phyloP scores from a whole-genome alignment of 2,329 filamentous ascomycete species.

The Emergomyces orientalis region DNA sequence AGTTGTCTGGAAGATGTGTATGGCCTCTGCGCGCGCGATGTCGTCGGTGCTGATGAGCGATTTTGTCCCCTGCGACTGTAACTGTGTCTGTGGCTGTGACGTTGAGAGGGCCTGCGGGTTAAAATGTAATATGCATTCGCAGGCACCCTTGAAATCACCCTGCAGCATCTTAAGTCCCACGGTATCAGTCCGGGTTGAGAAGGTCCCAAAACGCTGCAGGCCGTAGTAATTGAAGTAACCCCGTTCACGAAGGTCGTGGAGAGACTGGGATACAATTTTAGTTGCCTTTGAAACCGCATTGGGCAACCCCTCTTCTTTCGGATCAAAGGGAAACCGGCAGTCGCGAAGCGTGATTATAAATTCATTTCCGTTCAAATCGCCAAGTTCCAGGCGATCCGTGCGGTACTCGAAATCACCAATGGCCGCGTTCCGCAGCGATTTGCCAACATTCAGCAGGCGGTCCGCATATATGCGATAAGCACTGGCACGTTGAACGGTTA shows the following conservation, averaged over 20 bases:
- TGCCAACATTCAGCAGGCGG: constrained; percentile 56
- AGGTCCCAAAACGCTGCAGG: constrained; percentile 91
- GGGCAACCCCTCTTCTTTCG: constrained; percentile 30
- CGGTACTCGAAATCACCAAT: constrained; percentile 77
- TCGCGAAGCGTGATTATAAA: constrained; percentile 88
- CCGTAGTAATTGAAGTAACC: constrained; percentile 98
- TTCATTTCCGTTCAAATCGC: constrained; percentile 79
- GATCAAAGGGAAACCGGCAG: constrained; percentile 52
- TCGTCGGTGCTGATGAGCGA: constrained; percentile 63
- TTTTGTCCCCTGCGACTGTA: constrained; percentile 23
- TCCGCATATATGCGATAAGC: constrained; percentile 52
- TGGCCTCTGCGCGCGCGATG: constrained; percentile 64
- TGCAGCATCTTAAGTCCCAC: constrained; percentile 77
- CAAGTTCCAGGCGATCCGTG: constrained; percentile 63
- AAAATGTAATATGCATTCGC: constrained; percentile 67
- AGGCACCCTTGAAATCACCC: constrained; percentile 69
- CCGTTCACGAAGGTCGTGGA: constrained; percentile 58
- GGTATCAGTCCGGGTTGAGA: constrained; percentile 72
- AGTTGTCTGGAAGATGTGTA: constrained; percentile 60
- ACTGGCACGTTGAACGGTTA: constrained; percentile 74
- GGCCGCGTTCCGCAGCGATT: constrained; percentile 49
- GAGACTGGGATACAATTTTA: constrained; percentile 44
- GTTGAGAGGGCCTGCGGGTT: constrained; percentile 53
- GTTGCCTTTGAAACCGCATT: constrained; percentile 36
- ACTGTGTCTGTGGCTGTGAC: constrained; percentile 35